Evolutionary conservation across 148 eudicot genomes (phyloP).

Genomic region (Chenopodium formosanum): DNA sequence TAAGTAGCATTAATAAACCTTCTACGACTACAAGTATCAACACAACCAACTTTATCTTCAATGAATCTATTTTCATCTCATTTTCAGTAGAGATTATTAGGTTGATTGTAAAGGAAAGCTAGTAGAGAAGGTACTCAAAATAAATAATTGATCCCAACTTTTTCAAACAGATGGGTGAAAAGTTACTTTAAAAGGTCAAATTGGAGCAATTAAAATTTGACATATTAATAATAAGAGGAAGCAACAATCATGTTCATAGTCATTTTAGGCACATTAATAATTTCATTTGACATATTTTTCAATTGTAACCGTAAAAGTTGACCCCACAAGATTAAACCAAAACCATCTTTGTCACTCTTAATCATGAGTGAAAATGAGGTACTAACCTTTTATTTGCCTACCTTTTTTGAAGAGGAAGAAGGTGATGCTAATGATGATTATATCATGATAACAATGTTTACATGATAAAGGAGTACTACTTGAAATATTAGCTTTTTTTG

Average conservation of each 20-base stretch:
- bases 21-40: no score
- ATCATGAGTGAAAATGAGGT: constrained; percentile 27
- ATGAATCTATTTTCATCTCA: not conserved
- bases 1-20: not conserved
- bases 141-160: constrained; percentile 10
- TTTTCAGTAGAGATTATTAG: constrained; percentile 10
- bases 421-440: constrained; percentile 18
- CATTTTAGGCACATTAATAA: not conserved
- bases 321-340: constrained; percentile 33
- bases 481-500: not conserved
- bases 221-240: not conserved
- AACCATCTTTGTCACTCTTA: not conserved
- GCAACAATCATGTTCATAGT: constrained; percentile 5
- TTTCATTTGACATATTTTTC: not conserved
- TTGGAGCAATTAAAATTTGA: not conserved
- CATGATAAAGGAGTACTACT: not conserved
- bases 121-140: constrained; percentile 21
- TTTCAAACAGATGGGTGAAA: constrained; percentile 29
- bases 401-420: not conserved
- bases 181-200: constrained; percentile 25
- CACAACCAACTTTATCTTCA: no score
- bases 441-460: constrained; percentile 13
- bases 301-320: constrained; percentile 20
- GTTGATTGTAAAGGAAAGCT: constrained; percentile 24
- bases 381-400: constrained; percentile 11